Percentiles rank a stretch among this genome's conserved stretches.
phyloP scores from a whole-genome alignment of 2,329 filamentous ascomycete species.

The Teratosphaeriaceae sp. region DNA sequence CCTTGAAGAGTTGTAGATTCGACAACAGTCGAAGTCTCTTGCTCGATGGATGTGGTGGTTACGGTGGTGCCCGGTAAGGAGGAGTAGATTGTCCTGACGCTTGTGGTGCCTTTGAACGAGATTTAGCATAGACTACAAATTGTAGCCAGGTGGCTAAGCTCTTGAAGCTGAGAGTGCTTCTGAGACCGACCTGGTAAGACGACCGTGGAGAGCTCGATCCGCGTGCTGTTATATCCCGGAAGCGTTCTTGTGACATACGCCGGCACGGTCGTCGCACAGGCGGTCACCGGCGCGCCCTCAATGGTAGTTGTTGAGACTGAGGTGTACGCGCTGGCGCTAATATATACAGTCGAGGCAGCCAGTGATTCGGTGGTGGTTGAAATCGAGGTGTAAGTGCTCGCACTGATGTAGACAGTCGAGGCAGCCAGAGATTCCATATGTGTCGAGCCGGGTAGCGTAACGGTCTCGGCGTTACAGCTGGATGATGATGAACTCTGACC shows the following conservation, averaged over 20 bases:
- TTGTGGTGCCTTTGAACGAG: no score
- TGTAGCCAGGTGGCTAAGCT: no score
- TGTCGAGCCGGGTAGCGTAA: no score
- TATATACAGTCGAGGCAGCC: not conserved
- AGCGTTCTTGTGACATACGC: not conserved
- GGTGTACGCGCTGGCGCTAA: not conserved
- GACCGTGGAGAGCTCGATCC: not conserved
- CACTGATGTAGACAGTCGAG: slow-evolving; percentile 1
- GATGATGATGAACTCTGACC: not conserved
- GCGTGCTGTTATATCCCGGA: slow-evolving; percentile 3
- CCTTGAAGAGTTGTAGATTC: slow-evolving; percentile 1
- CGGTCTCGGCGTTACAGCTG: not conserved
- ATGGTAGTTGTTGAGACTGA: not conserved
- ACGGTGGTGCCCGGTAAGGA: slow-evolving; percentile 2
- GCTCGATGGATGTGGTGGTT: slow-evolving; percentile 1
- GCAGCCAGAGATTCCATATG: not conserved
- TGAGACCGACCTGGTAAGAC: not conserved
- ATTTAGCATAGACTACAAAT: no score
- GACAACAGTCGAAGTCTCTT: not conserved
- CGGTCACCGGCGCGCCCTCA: not conserved
- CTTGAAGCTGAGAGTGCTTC: no score
- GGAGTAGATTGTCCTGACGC: not conserved
- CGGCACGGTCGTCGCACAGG: not conserved
- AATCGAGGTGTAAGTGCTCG: not conserved
- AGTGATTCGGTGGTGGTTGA: not conserved